phyloP scores from a whole-genome alignment of 2,329 filamentous ascomycete genomes.

The Calonectria multiphialidica region DNA sequence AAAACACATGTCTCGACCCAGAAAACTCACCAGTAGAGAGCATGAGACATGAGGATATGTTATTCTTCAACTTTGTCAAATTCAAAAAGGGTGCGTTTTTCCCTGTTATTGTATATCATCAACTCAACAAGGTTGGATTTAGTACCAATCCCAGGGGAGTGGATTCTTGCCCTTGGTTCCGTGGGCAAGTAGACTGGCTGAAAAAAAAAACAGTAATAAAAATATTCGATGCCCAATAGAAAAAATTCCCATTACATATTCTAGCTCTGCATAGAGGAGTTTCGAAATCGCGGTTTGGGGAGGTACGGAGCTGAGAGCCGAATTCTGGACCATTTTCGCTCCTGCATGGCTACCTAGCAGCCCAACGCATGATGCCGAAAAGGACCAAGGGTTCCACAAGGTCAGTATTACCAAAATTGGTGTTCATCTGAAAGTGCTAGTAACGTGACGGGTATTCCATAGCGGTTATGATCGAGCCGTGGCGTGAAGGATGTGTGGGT shows the following conservation, averaged over 20 bases:
- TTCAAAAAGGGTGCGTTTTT: too few species aligned
- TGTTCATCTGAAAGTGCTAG: neutral
- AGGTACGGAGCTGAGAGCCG: neutral
- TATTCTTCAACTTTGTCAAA: too few species aligned
- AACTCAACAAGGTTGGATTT: too few species aligned
- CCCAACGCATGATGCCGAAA: neutral
- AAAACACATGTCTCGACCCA: too few species aligned
- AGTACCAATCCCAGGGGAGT: too few species aligned
- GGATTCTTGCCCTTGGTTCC: too few species aligned
- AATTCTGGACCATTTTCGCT: neutral
- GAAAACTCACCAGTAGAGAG: too few species aligned
- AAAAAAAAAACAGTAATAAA: too few species aligned
- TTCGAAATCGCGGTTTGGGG: neutral
- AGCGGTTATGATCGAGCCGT: neutral
- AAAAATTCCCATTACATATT: neutral
- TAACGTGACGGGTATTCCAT: neutral
- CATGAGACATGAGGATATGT: too few species aligned
- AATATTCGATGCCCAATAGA: neutral
- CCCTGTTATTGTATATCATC: too few species aligned
- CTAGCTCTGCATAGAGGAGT: neutral
- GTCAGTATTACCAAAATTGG: too few species aligned
- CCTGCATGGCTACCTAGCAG: conserved; percentile 1
- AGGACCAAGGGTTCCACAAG: neutral
- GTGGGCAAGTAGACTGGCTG: too few species aligned
- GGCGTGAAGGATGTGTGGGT: neutral